phyloP scores from a whole-genome alignment of 495 filamentous ascomycete genomes.

The Cairneyella variabilis region DNA sequence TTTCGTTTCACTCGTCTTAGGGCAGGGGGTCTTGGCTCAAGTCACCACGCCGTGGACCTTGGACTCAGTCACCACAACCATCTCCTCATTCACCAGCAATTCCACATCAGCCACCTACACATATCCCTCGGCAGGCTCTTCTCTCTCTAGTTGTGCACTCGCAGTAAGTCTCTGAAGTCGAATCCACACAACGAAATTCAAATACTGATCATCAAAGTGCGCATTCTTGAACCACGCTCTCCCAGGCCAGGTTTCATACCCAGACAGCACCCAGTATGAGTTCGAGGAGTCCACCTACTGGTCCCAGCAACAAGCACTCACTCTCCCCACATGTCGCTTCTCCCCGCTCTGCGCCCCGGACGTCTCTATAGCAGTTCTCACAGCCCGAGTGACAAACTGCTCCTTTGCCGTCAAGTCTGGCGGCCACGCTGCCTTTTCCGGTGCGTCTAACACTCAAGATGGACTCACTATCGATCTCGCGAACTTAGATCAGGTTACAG shows the following conservation, averaged over 20 bases:
- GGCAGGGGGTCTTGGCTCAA: too few relatives aligned
- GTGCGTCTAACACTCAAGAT: slow-evolving; percentile 42
- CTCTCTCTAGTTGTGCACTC: too few relatives aligned
- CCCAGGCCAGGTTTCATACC: slow-evolving; percentile 19
- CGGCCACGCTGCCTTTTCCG: slow-evolving; percentile 47
- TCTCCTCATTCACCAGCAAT: too few relatives aligned
- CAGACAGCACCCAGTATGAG: slow-evolving; percentile 9
- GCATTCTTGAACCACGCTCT: slow-evolving; percentile 20
- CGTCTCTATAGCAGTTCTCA: slow-evolving; percentile 35
- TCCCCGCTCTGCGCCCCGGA: slow-evolving; percentile 31
- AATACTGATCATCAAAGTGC: too few relatives aligned
- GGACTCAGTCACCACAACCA: too few relatives aligned
- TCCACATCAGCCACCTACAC: too few relatives aligned
- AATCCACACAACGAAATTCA: too few relatives aligned
- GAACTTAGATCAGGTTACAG: slow-evolving; percentile 39
- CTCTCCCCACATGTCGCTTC: slow-evolving; percentile 22
- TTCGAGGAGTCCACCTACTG: slow-evolving; percentile 36
- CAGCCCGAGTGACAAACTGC: slow-evolving; percentile 29
- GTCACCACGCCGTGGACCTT: too few relatives aligned
- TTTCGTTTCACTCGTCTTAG: too few relatives aligned
- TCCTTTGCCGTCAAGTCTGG: slow-evolving; percentile 49
- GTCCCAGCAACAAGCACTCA: slow-evolving; percentile 41
- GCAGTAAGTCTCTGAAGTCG: too few relatives aligned
- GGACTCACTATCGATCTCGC: slow-evolving; percentile 55
- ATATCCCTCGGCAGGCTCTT: too few relatives aligned